Conservation (phyloP, 2,329 filamentous ascomycete genomes). For the Arthrinium phaeospermum region DNA sequence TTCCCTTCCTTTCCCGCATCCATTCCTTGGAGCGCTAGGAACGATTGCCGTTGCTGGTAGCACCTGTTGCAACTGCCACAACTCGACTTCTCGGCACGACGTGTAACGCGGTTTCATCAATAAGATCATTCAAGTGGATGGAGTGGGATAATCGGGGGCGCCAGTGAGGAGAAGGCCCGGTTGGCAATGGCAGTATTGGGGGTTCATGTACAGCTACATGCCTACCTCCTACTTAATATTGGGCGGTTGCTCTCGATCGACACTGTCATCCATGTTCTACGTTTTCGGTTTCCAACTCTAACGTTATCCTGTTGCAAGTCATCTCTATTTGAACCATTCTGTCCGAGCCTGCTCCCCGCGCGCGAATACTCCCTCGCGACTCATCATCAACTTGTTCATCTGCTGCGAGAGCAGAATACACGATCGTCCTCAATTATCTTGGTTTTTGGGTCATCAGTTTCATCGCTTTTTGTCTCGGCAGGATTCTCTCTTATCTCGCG, state of each 20-base stretch:
- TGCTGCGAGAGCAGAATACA: background rate
- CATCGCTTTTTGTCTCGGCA: background rate
- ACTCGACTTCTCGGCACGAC: background rate
- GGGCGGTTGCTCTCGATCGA: background rate
- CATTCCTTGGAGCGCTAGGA: slow-evolving; percentile 6
- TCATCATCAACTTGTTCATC: background rate
- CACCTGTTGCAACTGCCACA: background rate
- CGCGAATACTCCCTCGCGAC: background rate
- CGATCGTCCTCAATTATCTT: background rate
- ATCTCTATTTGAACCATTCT: background rate
- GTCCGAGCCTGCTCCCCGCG: background rate
- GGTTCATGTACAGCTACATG: background rate
- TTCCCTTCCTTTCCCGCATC: slow-evolving; percentile 8
- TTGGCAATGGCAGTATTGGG: background rate
- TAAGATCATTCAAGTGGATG: background rate
- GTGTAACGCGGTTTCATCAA: background rate
- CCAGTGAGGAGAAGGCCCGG: slow-evolving; percentile 8
- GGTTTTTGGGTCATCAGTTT: background rate
- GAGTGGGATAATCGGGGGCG: background rate
- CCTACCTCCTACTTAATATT: background rate
- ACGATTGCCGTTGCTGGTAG: background rate
- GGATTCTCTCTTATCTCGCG: background rate
- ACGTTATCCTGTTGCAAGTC: slow-evolving; percentile 12
- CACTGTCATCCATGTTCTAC: slow-evolving; percentile 10
- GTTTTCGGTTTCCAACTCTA: slow-evolving; percentile 11